These are phyloP conservation scores for Cryptosporidium sp. DNA, from an alignment of 169 alveolate species.

Conservation along the genomic window DNA sequence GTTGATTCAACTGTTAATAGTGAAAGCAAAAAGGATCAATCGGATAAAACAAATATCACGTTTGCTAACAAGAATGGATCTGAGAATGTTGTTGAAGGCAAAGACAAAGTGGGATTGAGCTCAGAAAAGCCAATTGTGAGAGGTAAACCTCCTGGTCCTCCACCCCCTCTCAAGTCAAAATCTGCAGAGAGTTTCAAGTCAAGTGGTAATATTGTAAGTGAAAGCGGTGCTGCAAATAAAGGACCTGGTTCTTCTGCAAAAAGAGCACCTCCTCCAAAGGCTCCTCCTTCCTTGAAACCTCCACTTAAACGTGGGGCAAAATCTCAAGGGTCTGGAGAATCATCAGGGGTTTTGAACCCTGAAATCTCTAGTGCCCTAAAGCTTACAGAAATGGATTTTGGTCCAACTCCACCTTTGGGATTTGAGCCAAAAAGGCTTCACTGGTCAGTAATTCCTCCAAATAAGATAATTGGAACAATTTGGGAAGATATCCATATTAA, in stretches of 20 bases:
- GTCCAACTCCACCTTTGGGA: constrained; percentile 74
- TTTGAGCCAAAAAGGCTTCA: constrained; percentile 65
- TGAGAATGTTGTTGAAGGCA: background rate
- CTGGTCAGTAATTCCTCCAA: constrained; percentile 75
- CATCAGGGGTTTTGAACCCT: background rate
- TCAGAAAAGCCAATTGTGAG: background rate
- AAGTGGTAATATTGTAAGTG: background rate
- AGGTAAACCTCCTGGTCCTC: constrained; percentile 74
- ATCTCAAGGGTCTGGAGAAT: constrained; percentile 6
- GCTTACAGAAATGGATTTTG: constrained; percentile 43
- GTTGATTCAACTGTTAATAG: background rate
- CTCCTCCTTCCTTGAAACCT: constrained; percentile 45
- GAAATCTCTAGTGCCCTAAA: background rate
- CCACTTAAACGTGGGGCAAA: constrained; percentile 5
- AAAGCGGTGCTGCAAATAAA: background rate
- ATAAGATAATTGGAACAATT: constrained; percentile 56
- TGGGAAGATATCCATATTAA: constrained; percentile 72
- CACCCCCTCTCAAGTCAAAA: constrained; percentile 63
- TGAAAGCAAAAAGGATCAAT: background rate
- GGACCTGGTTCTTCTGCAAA: constrained; percentile 17
- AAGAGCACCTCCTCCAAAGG: constrained; percentile 56
- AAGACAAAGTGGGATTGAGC: background rate
- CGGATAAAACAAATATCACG: background rate
- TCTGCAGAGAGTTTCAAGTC: background rate
- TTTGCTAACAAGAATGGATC: background rate